Percentiles rank a stretch among this genome's conserved stretches.
Evolutionary conservation across 1,284 basidiomycete genomes (phyloP).

Genomic region (Boletus semigastroideus): DNA sequence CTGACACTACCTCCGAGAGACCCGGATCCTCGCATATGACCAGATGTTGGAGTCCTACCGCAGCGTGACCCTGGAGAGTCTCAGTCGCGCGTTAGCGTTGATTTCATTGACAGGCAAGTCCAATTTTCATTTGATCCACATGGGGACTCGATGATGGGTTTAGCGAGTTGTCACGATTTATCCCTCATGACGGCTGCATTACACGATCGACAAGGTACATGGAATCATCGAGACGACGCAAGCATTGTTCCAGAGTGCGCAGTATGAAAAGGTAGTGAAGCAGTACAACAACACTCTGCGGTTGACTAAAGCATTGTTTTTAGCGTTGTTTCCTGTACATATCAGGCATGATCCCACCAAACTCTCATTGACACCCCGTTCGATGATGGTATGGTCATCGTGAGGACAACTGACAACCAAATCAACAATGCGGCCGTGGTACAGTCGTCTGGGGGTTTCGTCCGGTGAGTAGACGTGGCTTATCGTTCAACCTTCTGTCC

Average conservation of each 20-base stretch:
- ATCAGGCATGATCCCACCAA: background rate
- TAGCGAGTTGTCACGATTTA: conserved; percentile 91
- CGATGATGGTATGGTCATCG: conserved; percentile 56
- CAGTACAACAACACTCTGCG: conserved; percentile 88
- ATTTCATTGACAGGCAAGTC: conserved; percentile 84
- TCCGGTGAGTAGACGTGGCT: no score
- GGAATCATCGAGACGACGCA: conserved; percentile 95
- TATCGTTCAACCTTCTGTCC: no score
- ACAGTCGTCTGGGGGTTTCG: no score
- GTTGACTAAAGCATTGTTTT: conserved; percentile 75
- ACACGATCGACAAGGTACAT: conserved; percentile 92
- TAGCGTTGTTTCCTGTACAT: no score
- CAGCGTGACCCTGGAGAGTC: conserved; percentile 85
- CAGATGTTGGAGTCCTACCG: conserved; percentile 93
- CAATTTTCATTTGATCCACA: background rate
- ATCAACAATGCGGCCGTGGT: no score
- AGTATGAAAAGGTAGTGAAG: conserved; percentile 89
- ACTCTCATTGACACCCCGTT: conserved; percentile 43
- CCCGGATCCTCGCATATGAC: conserved; percentile 88
- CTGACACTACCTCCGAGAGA: conserved; percentile 87
- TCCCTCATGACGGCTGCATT: conserved; percentile 84
- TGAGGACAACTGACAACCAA: no score
- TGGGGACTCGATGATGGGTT: background rate
- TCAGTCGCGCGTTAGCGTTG: conserved; percentile 82
- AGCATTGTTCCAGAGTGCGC: conserved; percentile 81